phyloP scores from a whole-genome alignment of 1,284 basidiomycete species.

The Microbotryum saponariae region DNA sequence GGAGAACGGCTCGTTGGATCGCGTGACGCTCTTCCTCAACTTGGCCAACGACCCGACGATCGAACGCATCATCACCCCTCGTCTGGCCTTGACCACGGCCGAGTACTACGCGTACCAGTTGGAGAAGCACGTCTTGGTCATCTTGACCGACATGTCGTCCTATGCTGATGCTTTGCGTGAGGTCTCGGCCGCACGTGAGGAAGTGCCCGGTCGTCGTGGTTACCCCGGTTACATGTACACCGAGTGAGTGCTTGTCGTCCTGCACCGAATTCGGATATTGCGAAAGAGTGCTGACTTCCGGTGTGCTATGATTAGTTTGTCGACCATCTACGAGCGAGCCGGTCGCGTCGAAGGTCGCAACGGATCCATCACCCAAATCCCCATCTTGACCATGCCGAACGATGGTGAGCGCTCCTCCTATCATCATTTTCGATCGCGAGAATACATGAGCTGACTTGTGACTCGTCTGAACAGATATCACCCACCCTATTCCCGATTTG shows the following conservation, averaged over 20 bases:
- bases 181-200: constrained; percentile 96
- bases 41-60: constrained; percentile 99
- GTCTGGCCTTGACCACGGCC: constrained; percentile 93
- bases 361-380: constrained; percentile 99
- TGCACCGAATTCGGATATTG: not conserved
- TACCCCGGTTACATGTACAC: constrained; percentile 99
- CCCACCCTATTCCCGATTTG: constrained; percentile 98
- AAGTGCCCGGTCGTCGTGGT: constrained; percentile 97
- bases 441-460: not conserved
- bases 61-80: constrained; percentile 98
- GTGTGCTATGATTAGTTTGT: constrained; percentile 30
- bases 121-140: constrained; percentile 98
- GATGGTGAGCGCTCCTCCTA: constrained; percentile 59
- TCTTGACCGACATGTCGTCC: constrained; percentile 97
- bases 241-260: constrained; percentile 55
- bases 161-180: constrained; percentile 98
- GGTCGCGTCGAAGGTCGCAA: constrained; percentile 96
- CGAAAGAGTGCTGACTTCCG: not conserved
- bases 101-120: constrained; percentile 99
- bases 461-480: constrained; percentile 65
- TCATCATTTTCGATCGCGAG: not conserved
- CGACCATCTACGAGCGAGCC: constrained; percentile 98
- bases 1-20: constrained; percentile 94
- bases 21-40: constrained; percentile 98
- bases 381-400: constrained; percentile 99